Base-by-base conservation (phyloP, 176 grass and related monocot genomes). In the Rhynchospora breviuscula region DNA sequence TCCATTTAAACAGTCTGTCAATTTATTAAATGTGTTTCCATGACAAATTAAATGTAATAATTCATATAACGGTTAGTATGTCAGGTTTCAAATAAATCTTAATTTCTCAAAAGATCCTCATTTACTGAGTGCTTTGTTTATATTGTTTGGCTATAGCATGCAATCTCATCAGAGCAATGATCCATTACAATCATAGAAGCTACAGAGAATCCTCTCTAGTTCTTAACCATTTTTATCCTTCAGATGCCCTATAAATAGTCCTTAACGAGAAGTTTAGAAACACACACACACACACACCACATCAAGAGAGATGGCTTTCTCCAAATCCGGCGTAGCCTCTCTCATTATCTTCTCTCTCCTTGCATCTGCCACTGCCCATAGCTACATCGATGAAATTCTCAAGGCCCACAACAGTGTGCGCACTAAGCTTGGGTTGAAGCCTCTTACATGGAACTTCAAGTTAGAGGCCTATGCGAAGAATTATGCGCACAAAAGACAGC, bases 351-450 rank as follows among this genome's bases (percentile, higher is more conserved):
- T 82, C 13, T 68, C 80, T 35, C 21, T 82, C 80, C 43, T 82
- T 19, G 29, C 61, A 7, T 19, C 47, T n/a, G 26, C 84, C 67
- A 0, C 46, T 17, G 64, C 83, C 1, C 79, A 83, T 18, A 82
- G 22, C 68, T 40, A 65, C 49, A 15, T 76, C 9, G 3, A 26
- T 5, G 79, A 79, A 14, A 83, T 86, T 40, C 40, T 89, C 31
- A 22, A 23, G 7, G 79, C 84, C 1, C 84, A 86, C 59, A 89
- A 89, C 25, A 61, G 9, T 3, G 60, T 51, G 0, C 88, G 84
- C 8, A 13, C 79, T 1, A 29, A 59, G 17, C 59, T 67, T 6
- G 23, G 69, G 17, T 33, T 89, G 18, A 59, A 63, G 19, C 79
- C 69, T 45, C 64, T 89, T 2, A 33, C 46, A 14, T 89, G 88